Evolutionary conservation across 2,329 filamentous ascomycete genomes (phyloP).

Genomic region (Xylaria sp.): DNA sequence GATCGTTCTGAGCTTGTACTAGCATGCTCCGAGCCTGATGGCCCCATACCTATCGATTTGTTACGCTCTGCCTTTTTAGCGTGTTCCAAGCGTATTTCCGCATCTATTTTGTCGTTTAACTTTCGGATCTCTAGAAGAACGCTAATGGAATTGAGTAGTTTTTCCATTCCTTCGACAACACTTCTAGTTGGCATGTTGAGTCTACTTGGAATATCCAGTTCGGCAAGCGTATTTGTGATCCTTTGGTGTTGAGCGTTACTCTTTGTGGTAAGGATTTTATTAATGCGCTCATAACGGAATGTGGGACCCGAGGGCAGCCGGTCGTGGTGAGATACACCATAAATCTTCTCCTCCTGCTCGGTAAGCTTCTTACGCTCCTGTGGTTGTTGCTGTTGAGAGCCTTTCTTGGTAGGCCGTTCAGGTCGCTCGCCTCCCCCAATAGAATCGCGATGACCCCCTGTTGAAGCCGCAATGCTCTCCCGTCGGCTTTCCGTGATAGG

Average conservation of each 20-base stretch:
- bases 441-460: constrained; percentile 57
- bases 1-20: constrained; percentile 3
- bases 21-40: constrained; percentile 1
- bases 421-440: constrained; percentile 54
- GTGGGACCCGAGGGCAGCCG: constrained; percentile 86
- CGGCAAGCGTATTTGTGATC: constrained; percentile 76
- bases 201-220: constrained; percentile 75
- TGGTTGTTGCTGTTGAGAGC: constrained; percentile 59
- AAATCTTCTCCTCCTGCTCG: constrained; percentile 78
- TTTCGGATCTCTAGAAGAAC: constrained; percentile 78
- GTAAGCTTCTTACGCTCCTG: constrained; percentile 76
- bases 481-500: constrained; percentile 58
- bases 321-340: constrained; percentile 87
- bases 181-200: constrained; percentile 79
- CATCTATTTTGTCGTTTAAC: constrained; percentile 78
- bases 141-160: constrained; percentile 73
- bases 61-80: constrained; percentile 65
- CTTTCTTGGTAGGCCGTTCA: constrained; percentile 61
- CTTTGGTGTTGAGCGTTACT: constrained; percentile 78
- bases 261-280: constrained; percentile 81
- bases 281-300: constrained; percentile 86
- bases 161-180: constrained; percentile 77
- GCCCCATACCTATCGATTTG: constrained; percentile 47
- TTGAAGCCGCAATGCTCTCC: constrained; percentile 63
- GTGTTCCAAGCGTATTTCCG: constrained; percentile 71